Evolutionary conservation across 129 eudicot species (phyloP), one percentile per base, ranked within the genome.

Genomic region (Pulicaria dysenterica): DNA sequence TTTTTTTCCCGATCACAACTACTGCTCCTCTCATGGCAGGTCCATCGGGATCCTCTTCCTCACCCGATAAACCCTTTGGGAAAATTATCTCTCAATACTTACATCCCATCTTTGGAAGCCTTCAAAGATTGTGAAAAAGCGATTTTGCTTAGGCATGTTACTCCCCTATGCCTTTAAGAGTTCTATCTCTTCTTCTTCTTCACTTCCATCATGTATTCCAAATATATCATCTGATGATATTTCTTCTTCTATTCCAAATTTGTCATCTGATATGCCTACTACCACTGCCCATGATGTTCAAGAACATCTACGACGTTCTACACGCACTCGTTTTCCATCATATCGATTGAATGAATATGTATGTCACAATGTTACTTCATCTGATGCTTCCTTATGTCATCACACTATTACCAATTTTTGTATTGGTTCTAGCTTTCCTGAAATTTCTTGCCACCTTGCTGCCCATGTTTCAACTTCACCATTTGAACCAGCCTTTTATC

Each of bases 121-220:
- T 46, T 78, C 2, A 14, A 7, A 6, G 74, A 39, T 8, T 36
- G 14, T 2, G 58, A 24, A 58, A 86, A 73, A 62, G 79, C 90
- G 0, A 5, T 85, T 0, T 53, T 88, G 46, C 16, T 54, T 17
- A 67, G 94, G 53, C 88, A 88, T 67, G 2, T 85, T 5, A 1
- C 72, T 7, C 94, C 95, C 0, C 77, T 59, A 43, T 9, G 7
- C 16, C 55, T 11, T 49, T 4, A 5, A 7, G 8, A 54, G 5
- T 8, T 14, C 10, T 15, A 15, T 0, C 15, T 17, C 13, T 54
- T 16, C 6, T 0, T 34, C 31, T 54, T 2, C 59, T 54, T n/a
- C n/a, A n/a, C 5, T 5, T 54, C 10, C 36, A 14, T 7, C 10
- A 49, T 24, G 31, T 24, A 12, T 7, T 49, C 55, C 8, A 49